Percentiles rank a stretch among this genome's conserved stretches.
These are phyloP conservation scores for Boletus edulis DNA, from an alignment of 768 basidiomycete genomes.

Conservation along the genomic window DNA sequence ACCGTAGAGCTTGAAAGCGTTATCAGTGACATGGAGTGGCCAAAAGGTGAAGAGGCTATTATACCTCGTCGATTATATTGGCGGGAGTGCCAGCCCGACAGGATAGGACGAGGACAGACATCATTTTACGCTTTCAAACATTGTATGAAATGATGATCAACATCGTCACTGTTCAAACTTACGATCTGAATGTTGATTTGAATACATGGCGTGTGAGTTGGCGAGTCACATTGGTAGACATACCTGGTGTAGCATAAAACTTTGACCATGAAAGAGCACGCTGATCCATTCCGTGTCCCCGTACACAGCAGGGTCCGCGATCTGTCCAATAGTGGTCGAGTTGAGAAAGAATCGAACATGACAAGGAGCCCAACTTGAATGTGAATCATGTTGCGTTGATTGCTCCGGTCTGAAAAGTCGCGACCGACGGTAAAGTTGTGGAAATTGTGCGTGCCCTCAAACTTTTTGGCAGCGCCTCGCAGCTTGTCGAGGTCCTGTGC, in stretches of 20 bases:
- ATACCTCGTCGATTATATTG: constrained; percentile 71
- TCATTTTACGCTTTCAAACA: constrained; percentile 87
- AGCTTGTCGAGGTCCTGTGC: constrained; percentile 54
- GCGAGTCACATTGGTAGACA: constrained; percentile 21
- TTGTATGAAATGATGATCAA: constrained; percentile 7
- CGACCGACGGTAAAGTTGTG: constrained; percentile 95
- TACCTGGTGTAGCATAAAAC: constrained; percentile 99
- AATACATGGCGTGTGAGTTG: constrained; percentile 18
- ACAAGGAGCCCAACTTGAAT: constrained; percentile 56
- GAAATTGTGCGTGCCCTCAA: constrained; percentile 92
- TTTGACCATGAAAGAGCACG: constrained; percentile 92
- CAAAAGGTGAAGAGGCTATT: background rate
- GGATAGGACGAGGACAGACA: constrained; percentile 77
- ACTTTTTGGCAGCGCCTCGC: constrained; percentile 56
- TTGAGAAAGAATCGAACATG: background rate
- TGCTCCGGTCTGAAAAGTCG: constrained; percentile 79
- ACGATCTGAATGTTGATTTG: constrained; percentile 28
- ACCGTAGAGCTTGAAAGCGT: constrained; percentile 62
- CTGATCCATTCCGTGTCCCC: constrained; percentile 95
- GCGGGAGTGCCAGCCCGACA: constrained; percentile 75
- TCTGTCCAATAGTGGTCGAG: constrained; percentile 37
- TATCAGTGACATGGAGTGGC: background rate
- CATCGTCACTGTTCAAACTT: constrained; percentile 11
- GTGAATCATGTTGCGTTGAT: constrained; percentile 83
- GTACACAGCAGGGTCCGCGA: constrained; percentile 83